phyloP scores from a whole-genome alignment of 768 basidiomycete species.

The Boletales sp. region DNA sequence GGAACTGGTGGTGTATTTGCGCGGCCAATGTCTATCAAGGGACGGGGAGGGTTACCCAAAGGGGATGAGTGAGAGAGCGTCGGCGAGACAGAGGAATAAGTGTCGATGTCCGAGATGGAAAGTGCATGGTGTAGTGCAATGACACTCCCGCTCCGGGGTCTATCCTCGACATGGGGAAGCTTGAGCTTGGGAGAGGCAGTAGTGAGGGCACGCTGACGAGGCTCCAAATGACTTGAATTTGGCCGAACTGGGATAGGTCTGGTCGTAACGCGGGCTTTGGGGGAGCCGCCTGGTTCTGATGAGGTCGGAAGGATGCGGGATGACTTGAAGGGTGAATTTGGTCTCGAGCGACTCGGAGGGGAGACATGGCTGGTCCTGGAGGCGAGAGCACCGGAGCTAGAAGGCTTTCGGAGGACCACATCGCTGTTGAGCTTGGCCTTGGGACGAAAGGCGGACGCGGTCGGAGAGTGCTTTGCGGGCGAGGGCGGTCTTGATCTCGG shows the following conservation, averaged over 20 bases:
- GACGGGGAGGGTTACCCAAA: constrained; percentile 9
- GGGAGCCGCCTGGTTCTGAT: constrained; percentile 23
- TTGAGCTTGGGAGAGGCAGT: constrained; percentile 20
- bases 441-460: constrained; percentile 36
- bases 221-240: constrained; percentile 13
- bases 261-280: constrained; percentile 23
- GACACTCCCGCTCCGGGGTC: constrained; percentile 30
- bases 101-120: constrained; percentile 20
- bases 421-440: constrained; percentile 63
- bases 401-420: constrained; percentile 36
- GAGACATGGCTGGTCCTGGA: constrained; percentile 23
- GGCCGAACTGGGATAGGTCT: constrained; percentile 26
- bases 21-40: constrained; percentile 7
- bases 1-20: constrained; percentile 20
- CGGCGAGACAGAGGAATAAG: constrained; percentile 11
- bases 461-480: constrained; percentile 38
- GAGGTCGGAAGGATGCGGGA: constrained; percentile 33
- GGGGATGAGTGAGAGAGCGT: constrained; percentile 14
- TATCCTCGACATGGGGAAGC: constrained; percentile 30
- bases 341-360: constrained; percentile 42
- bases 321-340: constrained; percentile 37
- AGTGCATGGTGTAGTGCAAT: constrained; percentile 23
- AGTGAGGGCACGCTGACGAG: constrained; percentile 32
- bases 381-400: constrained; percentile 20
- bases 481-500: constrained; percentile 45